These are phyloP conservation scores for Colletotrichum aenigma DNA, from an alignment of 2,329 filamentous ascomycete species.

Conservation along the genomic window DNA sequence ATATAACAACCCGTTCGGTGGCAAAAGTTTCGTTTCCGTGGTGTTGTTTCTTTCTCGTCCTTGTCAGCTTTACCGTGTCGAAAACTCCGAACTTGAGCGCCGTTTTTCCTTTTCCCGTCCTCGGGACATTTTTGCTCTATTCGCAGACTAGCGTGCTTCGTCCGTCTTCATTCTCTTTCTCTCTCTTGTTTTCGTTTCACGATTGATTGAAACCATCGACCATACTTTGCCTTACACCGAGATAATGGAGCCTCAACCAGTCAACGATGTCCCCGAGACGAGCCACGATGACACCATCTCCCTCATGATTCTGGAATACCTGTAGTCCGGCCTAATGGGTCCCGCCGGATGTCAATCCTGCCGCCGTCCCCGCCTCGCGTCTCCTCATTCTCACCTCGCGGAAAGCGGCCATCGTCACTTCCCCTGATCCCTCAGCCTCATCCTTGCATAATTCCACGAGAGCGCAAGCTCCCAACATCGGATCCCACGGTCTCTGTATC, in stretches of 20 bases:
- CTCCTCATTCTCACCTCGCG: neutral
- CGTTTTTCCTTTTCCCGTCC: neutral
- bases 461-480: neutral
- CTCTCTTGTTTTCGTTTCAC: neutral
- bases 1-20: constrained; percentile 13
- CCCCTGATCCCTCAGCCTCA: neutral
- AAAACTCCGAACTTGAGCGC: neutral
- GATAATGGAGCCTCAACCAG: constrained; percentile 7
- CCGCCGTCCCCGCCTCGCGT: neutral
- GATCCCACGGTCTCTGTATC: neutral
- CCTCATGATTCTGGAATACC: constrained; percentile 14
- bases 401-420: neutral
- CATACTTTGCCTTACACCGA: neutral
- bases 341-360: neutral
- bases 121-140: neutral
- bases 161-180: neutral
- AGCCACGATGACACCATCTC: constrained; percentile 17
- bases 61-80: neutral
- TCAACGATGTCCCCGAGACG: neutral
- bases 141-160: neutral
- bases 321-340: neutral
- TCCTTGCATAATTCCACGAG: neutral
- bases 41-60: neutral
- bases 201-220: neutral
- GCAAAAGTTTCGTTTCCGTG: neutral